Evolutionary conservation across 2,329 filamentous ascomycete species (phyloP), one percentile per base, ranked within the genome.

Genomic region (Pseudogymnoascus sp.): DNA sequence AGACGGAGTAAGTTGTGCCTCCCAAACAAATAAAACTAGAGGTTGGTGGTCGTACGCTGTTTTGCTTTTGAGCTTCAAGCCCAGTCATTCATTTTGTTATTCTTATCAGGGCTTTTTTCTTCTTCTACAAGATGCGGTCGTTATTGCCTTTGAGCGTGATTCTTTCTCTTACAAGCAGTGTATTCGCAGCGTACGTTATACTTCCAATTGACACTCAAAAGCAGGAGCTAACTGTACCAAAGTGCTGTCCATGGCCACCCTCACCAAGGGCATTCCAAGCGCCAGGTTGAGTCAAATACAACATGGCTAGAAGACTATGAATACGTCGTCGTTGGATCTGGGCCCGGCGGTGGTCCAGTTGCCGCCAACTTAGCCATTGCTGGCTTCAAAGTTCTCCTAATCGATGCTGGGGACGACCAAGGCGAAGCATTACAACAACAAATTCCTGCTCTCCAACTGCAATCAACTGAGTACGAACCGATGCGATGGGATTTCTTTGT

Each of bases 401-500:
- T 82, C 22, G 80, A 82, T 65, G 80, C 79, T 35, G 80, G 79
- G 60, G 77, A 80, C 63, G 79, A 82, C 64, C 75, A 81, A 64
- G 77, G 75, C 41, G 41, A 37, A 2, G 61, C 69, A 25, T 68
- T 74, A 61, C 73, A 76, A 62, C 74, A 79, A 64, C 73, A 75
- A 18, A 75, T 82, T 3, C 81, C 81, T 22, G 77, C 76, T 3
- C 74, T 79, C 62, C 74, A 75, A 58, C 73, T 74, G n/a, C 72
- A 74, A 41, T 75, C 75, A 7, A 78, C 76, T 18, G 75, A 81
- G 66, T 76, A 81, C 63, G 69, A 71, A 35, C 73, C 73, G 11
- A 73, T 79, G 68, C 69, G 72, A 62, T 82, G 80, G 80, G 78
- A 81, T 70, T 82, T 78, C 69, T 82, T 76, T 62, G 78, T 82